Percentiles rank a stretch among this genome's conserved stretches.
phyloP scores from a whole-genome alignment of 805 yeast species.

The Brettanomyces bruxellensis region DNA sequence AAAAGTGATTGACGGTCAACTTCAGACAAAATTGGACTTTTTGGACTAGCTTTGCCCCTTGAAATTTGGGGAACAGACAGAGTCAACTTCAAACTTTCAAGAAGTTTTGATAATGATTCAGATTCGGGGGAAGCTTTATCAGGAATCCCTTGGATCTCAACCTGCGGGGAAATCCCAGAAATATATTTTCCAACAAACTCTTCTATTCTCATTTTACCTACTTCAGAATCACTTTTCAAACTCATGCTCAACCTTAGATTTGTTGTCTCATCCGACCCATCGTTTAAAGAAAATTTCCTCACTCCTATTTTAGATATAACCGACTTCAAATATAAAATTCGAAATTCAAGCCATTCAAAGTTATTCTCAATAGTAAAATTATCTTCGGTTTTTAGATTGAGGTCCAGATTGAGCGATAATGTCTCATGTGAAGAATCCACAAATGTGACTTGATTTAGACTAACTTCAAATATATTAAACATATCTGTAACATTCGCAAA shows the following conservation, averaged over 20 bases:
- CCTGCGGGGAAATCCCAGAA: conserved; percentile 28
- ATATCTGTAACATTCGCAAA: too few species aligned
- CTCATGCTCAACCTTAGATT: not conserved
- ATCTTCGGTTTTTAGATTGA: conserved; percentile 28
- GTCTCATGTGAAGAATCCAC: conserved; percentile 19
- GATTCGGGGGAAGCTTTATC: conserved; percentile 12
- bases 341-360: conserved; percentile 13
- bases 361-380: conserved; percentile 19
- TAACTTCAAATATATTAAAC: too few species aligned
- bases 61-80: conserved; percentile 21
- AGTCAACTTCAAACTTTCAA: conserved; percentile 17
- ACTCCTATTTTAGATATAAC: conserved; percentile 25
- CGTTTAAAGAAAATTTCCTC: conserved; percentile 8
- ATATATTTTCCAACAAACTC: conserved; percentile 29
- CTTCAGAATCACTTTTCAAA: conserved; percentile 9
- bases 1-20: conserved; percentile 19
- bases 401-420: conserved; percentile 22
- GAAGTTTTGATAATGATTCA: conserved; percentile 18
- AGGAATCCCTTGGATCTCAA: conserved; percentile 23
- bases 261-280: conserved; percentile 5
- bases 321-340: conserved; percentile 23
- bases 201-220: conserved; percentile 21
- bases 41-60: not conserved
- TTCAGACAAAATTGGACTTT: not conserved
- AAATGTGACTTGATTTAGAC: conserved; percentile 7